Base-by-base conservation (phyloP, 345 rosid species). In the Excoecaria agallocha region DNA sequence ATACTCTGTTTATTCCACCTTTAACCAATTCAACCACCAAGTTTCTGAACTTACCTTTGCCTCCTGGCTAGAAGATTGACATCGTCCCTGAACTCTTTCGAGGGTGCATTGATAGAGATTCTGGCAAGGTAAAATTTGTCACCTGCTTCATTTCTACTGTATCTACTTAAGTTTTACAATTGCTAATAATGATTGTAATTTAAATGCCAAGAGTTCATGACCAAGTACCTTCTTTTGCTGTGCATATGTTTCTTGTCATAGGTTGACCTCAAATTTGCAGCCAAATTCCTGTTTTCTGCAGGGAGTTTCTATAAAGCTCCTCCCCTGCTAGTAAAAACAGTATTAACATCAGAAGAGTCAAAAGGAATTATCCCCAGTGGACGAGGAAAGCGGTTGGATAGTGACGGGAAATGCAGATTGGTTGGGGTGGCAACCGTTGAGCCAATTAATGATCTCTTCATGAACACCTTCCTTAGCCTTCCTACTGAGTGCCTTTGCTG, bases 401-500 rank as follows among this genome's bases (percentile, higher is more conserved):
- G 25, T 64, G 85, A 82, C 81, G 97, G 97, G 63, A 88, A 83
- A 64, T 94, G 98, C 78, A 89, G 93, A 66, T 81, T 94, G 80
- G 97, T 89, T 41, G 97, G 98, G 5, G 92, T 94, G 3, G 94
- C 97, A 3, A 77, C 64, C n/a, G 93, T 92, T 5, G 90, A 87
- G 9, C 85, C 89, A 0, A 80, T 89, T 3, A 84, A 87, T 69
- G 98, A 92, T 72, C n/a, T 74, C 52, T 86, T 92, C 71, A 85
- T 92, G 87, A 87, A 92, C 78, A 70, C 95, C 20, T 91, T 94
- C 71, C 94, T 91, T 5, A 79, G 85, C 63, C 89, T 92, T 9
- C 98, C 97, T 22, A 80, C 93, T 17, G 93, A 92, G 72, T 92
- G 91, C 83, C 89, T 94, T n/a, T 17, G 97, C 98, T 58, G 69